Evolutionary conservation across 2,329 filamentous ascomycete species (phyloP), one percentile per base, ranked within the genome.

Genomic region (Xylariaceae sp.): DNA sequence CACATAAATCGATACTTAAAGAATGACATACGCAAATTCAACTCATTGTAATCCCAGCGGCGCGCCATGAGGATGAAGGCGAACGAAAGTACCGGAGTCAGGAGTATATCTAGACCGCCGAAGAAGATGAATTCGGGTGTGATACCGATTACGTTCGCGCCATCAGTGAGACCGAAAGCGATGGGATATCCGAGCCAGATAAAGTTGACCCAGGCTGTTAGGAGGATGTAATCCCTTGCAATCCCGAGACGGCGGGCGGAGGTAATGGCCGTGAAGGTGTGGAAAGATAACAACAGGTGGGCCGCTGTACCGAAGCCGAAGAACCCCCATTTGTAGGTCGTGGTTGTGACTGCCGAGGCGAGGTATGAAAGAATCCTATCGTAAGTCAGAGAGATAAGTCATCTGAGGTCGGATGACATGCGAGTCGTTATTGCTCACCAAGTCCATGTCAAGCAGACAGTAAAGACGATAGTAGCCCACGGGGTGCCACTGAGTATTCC

Each of bases 321-420:
- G 67, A 77, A 80, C 5, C 77, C 77, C 76, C 76, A 80, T 62
- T 78, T 79, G 63, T 80, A 79, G 54, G 64, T 67, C 38, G 69
- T 70, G 6, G 56, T 47, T 3, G 73, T 76, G 61, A 70, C 73
- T 42, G 76, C 73, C 19, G 65, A 67, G 42, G 70, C 65, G 22
- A 79, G 68, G 57, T 77, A 79, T 19, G 66, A 64, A 54, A 78
- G 54, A 49, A 77, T 56, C 73, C 61, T n/a, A n/a, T n/a, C n/a
- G n/a, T 63, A 19, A 23, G 10, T 14, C 33, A 8, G 8, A n/a
- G 45, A 46, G 27, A 32, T 21, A 53, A 45, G 48, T 37, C 37
- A 20, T 12, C 16, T 19, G 6, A 20, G 20, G 36, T 23, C 37
- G 20, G 16, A 20, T 3, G n/a, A 17, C 11, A 17, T 19, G 10